Conservation (phyloP, 805 yeast genomes). For the Yamadazyma endophytica region DNA sequence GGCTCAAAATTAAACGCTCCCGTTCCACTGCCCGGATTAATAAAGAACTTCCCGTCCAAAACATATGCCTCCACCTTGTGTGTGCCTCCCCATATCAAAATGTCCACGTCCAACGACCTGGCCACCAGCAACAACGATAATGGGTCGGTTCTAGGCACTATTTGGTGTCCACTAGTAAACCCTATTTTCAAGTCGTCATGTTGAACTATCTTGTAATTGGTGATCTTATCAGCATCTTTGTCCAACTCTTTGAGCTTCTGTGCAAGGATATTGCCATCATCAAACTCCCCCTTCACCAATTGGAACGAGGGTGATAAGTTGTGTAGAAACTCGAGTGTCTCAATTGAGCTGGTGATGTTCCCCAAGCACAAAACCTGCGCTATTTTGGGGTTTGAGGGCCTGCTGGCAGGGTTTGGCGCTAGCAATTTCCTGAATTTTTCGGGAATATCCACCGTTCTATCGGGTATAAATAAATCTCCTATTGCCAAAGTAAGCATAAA, state of each 20-base stretch:
- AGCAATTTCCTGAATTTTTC: conserved; percentile 67
- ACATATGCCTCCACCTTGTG: conserved; percentile 92
- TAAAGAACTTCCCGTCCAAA: conserved; percentile 84
- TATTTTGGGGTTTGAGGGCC: conserved; percentile 55
- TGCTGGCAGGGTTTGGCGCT: conserved; percentile 51
- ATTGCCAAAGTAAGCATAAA: conserved; percentile 57
- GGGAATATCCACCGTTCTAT: conserved; percentile 65
- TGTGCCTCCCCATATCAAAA: conserved; percentile 89
- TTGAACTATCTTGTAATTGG: conserved; percentile 64
- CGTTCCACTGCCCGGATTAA: conserved; percentile 97
- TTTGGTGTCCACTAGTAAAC: conserved; percentile 75
- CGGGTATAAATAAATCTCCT: conserved; percentile 90
- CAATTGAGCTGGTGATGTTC: conserved; percentile 66
- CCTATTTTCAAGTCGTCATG: conserved; percentile 78
- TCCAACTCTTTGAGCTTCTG: no score
- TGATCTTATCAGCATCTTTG: conserved; percentile 20
- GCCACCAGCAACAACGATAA: conserved; percentile 78
- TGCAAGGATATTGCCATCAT: conserved; percentile 39
- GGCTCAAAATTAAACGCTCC: conserved; percentile 74
- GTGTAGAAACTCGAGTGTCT: conserved; percentile 61
- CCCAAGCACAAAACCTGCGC: conserved; percentile 84
- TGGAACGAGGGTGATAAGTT: conserved; percentile 68
- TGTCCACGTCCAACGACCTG: conserved; percentile 87
- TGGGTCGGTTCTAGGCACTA: conserved; percentile 86
- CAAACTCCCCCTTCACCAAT: conserved; percentile 81